phyloP scores from a whole-genome alignment of 306 rosid species.

The Cyclanthera cordifolia region DNA sequence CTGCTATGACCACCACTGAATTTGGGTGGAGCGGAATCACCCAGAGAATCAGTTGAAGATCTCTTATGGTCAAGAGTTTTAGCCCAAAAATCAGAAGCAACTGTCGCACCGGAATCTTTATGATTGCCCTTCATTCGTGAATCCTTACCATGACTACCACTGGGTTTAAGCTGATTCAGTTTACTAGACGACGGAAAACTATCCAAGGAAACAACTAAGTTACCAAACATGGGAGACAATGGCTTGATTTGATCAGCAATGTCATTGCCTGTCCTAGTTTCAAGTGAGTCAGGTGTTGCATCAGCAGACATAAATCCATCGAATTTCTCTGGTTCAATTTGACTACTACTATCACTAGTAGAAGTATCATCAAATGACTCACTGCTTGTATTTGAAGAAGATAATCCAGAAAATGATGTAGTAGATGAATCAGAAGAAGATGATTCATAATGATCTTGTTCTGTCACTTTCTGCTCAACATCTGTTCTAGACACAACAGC shows the following conservation, averaged over 20 bases:
- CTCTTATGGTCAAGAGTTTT: slow-evolving; percentile 29
- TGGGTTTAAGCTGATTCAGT: slow-evolving; percentile 24
- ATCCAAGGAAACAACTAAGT: slow-evolving; percentile 46
- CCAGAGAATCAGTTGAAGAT: slow-evolving; percentile 17
- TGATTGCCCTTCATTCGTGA: slow-evolving; percentile 1
- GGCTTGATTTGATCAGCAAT: slow-evolving; percentile 30
- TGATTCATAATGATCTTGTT: slow-evolving; percentile 25
- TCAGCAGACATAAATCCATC: slow-evolving; percentile 36
- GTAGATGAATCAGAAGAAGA: slow-evolving; percentile 45
- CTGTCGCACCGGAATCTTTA: slow-evolving; percentile 20
- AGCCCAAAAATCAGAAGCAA: slow-evolving; percentile 62
- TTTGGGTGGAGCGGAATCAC: slow-evolving; percentile 17
- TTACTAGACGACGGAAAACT: slow-evolving; percentile 30
- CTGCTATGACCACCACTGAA: slow-evolving; percentile 18
- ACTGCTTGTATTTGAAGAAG: slow-evolving; percentile 34
- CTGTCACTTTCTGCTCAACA: slow-evolving; percentile 22
- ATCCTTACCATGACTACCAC: slow-evolving; percentile 28
- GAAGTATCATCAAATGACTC: slow-evolving; percentile 72
- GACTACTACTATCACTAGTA: slow-evolving; percentile 48
- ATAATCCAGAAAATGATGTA: slow-evolving; percentile 73
- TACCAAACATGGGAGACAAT: slow-evolving; percentile 74
- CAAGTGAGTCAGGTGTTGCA: slow-evolving; percentile 30
- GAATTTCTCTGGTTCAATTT: slow-evolving; percentile 42
- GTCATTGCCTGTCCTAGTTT: slow-evolving; percentile 18
- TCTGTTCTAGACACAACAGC: slow-evolving; percentile 21